Percentiles rank a stretch among this genome's conserved stretches.
Evolutionary conservation across 2,329 filamentous ascomycete species (phyloP).

Genomic region (Setomelanomma holmii): DNA sequence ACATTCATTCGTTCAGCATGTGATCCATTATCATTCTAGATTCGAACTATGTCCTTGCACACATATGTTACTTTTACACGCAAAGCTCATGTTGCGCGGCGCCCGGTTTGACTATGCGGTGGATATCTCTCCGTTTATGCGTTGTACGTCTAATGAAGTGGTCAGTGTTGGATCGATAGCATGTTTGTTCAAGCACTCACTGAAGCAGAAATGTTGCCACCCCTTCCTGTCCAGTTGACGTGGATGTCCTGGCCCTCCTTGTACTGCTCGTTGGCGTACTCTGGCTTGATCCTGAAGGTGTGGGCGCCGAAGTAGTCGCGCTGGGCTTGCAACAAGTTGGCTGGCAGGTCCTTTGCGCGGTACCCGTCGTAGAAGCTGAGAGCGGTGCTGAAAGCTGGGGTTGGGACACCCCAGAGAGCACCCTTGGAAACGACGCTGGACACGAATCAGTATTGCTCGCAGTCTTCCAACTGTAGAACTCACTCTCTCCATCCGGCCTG

Average conservation of each 20-base stretch:
- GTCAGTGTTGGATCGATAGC: slow-evolving; percentile 4
- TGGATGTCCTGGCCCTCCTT: slow-evolving; percentile 87
- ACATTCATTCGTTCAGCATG: not conserved
- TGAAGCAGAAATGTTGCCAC: slow-evolving; percentile 94
- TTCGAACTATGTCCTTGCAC: slow-evolving; percentile 25
- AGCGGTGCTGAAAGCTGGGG: slow-evolving; percentile 94
- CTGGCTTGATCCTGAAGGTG: slow-evolving; percentile 62
- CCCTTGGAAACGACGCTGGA: slow-evolving; percentile 79
- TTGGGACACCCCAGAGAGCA: slow-evolving; percentile 92
- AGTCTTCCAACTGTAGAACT: slow-evolving; percentile 9
- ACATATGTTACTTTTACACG: slow-evolving; percentile 14
- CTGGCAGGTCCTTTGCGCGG: slow-evolving; percentile 94
- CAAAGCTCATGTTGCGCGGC: slow-evolving; percentile 12
- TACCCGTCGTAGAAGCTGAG: slow-evolving; percentile 99
- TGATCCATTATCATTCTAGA: slow-evolving; percentile 32
- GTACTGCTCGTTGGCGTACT: slow-evolving; percentile 72
- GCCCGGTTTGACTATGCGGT: slow-evolving; percentile 22
- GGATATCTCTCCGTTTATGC: slow-evolving; percentile 65
- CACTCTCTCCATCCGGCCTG: slow-evolving; percentile 64
- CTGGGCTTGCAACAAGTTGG: slow-evolving; percentile 98
- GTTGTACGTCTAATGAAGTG: slow-evolving; percentile 73
- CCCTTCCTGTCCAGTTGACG: slow-evolving; percentile 99
- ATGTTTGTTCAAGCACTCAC: slow-evolving; percentile 9
- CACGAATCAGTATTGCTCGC: slow-evolving; percentile 58
- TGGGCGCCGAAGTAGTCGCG: slow-evolving; percentile 94